These are phyloP conservation scores for Verticillium klebahnii DNA, from an alignment of 2,329 filamentous ascomycete species.

Conservation along the genomic window DNA sequence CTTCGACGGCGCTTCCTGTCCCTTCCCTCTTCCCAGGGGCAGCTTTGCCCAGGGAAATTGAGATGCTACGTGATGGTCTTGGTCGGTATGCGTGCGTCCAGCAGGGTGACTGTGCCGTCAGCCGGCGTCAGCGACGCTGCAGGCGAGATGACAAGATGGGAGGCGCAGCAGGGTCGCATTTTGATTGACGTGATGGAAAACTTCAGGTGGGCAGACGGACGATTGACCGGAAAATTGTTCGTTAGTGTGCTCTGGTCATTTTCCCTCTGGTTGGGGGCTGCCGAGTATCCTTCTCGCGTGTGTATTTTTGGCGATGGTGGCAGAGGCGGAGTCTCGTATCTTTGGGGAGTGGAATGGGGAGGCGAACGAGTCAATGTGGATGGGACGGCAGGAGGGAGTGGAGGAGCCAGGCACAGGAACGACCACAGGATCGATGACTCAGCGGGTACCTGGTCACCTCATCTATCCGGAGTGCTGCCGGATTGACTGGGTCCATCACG, in stretches of 20 bases:
- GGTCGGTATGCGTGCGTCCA: background rate
- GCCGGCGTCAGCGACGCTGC: background rate
- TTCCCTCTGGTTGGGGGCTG: background rate
- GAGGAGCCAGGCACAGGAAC: background rate
- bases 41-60: no score
- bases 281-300: background rate
- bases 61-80: background rate
- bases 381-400: background rate
- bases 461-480: no score
- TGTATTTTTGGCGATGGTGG: background rate
- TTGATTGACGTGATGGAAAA: background rate
- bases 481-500: no score
- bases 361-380: background rate
- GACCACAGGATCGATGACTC: background rate
- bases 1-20: no score
- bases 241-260: background rate
- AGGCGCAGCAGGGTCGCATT: background rate
- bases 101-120: background rate
- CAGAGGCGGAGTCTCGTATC: background rate
- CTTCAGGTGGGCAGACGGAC: background rate
- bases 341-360: background rate
- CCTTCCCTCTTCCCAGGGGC: no score
- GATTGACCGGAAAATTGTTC: background rate
- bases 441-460: background rate
- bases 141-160: background rate